Conservation (phyloP, 345 rosid genomes). For the Cochlearia excelsa region DNA sequence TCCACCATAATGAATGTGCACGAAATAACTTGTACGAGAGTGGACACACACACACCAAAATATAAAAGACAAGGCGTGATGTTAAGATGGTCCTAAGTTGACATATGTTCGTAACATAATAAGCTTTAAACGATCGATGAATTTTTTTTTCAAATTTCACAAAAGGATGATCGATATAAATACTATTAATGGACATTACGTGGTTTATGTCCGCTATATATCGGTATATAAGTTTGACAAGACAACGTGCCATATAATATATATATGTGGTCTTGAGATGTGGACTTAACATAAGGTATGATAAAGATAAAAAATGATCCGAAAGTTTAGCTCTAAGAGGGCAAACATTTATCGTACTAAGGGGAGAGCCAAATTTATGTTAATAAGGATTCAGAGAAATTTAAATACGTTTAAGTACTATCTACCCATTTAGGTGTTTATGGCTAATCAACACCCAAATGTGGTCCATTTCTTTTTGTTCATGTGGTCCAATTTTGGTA, state of each 20-base stretch:
- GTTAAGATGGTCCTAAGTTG: conserved; percentile 38
- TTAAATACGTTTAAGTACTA: conserved; percentile 36
- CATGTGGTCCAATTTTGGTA: conserved; percentile 35
- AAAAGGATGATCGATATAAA: conserved; percentile 33
- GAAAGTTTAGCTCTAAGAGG: conserved; percentile 37
- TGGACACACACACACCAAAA: conserved; percentile 12
- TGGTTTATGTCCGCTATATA: conserved; percentile 33
- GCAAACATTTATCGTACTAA: conserved; percentile 36
- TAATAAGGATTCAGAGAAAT: conserved; percentile 37
- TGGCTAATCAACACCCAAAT: conserved; percentile 21
- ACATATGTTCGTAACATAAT: conserved; percentile 23
- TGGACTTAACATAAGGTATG: conserved; percentile 35
- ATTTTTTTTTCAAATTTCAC: conserved; percentile 32
- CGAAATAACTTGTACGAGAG: conserved; percentile 23
- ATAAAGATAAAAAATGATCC: conserved; percentile 13
- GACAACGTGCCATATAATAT: conserved; percentile 33
- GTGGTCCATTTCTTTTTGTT: conserved; percentile 9
- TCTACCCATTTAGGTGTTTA: conserved; percentile 38
- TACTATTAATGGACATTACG: conserved; percentile 17
- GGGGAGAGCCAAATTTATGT: conserved; percentile 33
- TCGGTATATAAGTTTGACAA: conserved; percentile 37
- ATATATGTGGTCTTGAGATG: conserved; percentile 31
- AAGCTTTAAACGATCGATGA: conserved; percentile 25
- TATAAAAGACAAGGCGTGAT: conserved; percentile 34
- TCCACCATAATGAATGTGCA: conserved; percentile 24